Evolutionary conservation across 2,329 filamentous ascomycete species (phyloP), one percentile per base, ranked within the genome.

Genomic region (Acephala macrosclerotiorum): DNA sequence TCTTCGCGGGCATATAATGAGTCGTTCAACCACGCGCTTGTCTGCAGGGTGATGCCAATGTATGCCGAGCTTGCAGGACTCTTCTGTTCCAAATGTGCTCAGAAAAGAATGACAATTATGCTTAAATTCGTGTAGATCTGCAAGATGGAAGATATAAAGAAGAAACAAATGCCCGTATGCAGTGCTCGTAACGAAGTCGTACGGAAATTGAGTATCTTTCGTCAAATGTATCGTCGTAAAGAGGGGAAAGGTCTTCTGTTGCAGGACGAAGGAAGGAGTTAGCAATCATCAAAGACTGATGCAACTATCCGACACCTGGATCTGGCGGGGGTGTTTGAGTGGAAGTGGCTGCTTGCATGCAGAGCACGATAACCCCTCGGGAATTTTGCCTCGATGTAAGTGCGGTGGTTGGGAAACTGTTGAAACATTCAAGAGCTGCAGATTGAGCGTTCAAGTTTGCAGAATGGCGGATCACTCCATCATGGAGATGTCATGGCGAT

Each of bases 221-320:
- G 64, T 66, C 45, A 66, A 66, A 47, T n/a, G 58, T 55, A 64
- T 63, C 11, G 56, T 63, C 57, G 67, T 68, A 71, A 73, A 45
- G 70, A 71, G 69, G 66, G 73, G 62, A 73, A 71, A 62, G 66
- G 65, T 65, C 65, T 70, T 68, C 68, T 74, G 47, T 70, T 63
- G 66, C 60, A 67, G 53, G 65, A 64, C 63, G 64, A 63, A 67
- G 66, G 57, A 36, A 65, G 47, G 55, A 67, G 70, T 75, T 67
- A 75, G 74, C 68, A 66, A 70, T 51, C 22, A 60, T 66, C 63
- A 67, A 68, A 35, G 55, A 64, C 45, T 64, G 64, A 72, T 72
- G 71, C 73, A 71, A 64, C 14, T 67, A 64, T 70, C 71, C 72
- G 72, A 57, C 65, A 47, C 58, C 64, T 67, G 62, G 67, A 68